Conservation (phyloP, 2,329 filamentous ascomycete species). For the Daldinia eschscholtzii region DNA sequence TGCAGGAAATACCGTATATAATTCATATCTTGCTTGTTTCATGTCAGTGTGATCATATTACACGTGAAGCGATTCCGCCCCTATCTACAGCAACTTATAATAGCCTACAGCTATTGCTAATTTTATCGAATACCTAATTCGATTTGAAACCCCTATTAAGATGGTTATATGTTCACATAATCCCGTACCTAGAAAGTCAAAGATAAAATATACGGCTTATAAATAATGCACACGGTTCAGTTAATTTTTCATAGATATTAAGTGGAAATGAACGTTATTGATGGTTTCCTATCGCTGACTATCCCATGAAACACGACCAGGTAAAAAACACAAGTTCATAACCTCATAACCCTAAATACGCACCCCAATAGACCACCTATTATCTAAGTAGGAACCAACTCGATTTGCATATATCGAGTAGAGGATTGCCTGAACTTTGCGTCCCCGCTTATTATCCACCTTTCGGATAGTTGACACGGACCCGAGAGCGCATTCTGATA, state of each 20-base stretch:
- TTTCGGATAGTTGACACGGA: neutral
- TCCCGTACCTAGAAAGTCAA: neutral
- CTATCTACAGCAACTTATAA: no score
- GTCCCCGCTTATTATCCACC: neutral
- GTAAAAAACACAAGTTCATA: slow-evolving; percentile 2
- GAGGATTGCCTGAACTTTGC: neutral
- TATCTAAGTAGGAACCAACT: neutral
- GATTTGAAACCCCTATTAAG: no score
- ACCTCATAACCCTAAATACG: slow-evolving; percentile 4
- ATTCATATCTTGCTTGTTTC: no score
- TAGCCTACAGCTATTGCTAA: no score
- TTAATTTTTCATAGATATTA: no score
- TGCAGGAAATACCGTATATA: no score
- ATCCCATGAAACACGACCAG: neutral
- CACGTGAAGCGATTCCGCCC: no score
- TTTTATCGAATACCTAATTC: no score
- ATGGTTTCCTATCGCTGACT: neutral
- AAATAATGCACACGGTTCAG: neutral
- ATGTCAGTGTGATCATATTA: no score
- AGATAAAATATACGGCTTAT: neutral
- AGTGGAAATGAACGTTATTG: neutral
- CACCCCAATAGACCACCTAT: neutral
- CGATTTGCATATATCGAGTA: slow-evolving; percentile 2
- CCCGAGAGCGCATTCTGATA: neutral
- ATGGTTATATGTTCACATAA: neutral